These are phyloP conservation scores for Xylariales sp. DNA, from an alignment of 2,329 filamentous ascomycete genomes.

Conservation along the genomic window DNA sequence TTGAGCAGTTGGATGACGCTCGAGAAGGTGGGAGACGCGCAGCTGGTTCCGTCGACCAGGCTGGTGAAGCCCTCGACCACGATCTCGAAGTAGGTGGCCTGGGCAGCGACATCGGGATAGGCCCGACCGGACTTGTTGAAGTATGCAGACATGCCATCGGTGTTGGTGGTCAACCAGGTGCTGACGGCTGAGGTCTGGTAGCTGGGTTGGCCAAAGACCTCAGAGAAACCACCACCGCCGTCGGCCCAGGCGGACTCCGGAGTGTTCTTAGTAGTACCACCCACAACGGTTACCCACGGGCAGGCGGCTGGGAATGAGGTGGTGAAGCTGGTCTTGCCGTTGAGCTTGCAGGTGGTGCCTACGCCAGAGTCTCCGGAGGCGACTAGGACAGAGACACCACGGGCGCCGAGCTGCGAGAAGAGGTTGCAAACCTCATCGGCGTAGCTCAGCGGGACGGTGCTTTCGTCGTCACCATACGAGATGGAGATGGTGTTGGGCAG, in stretches of 20 bases:
- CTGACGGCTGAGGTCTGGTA: constrained; percentile 45
- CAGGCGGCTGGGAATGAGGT: constrained; percentile 52
- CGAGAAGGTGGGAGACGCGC: constrained; percentile 59
- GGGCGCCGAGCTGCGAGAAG: constrained; percentile 62
- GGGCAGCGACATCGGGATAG: constrained; percentile 58
- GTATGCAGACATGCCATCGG: constrained; percentile 37
- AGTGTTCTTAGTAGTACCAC: constrained; percentile 43
- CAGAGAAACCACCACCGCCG: constrained; percentile 49
- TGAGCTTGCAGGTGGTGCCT: constrained; percentile 30
- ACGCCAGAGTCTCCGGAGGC: constrained; percentile 36
- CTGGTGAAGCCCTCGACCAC: constrained; percentile 21
- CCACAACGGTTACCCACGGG: constrained; percentile 55
- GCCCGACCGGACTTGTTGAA: constrained; percentile 48
- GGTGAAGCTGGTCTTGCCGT: constrained; percentile 33
- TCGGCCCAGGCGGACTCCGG: constrained; percentile 52
- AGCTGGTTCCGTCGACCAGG: constrained; percentile 37
- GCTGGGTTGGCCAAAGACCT: constrained; percentile 36
- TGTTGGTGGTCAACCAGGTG: constrained; percentile 31
- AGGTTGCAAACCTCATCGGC: constrained; percentile 57
- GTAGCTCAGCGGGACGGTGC: constrained; percentile 58
- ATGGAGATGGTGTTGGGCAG: constrained; percentile 62
- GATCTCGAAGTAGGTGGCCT: constrained; percentile 31
- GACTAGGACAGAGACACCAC: constrained; percentile 44
- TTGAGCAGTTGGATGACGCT: constrained; percentile 64
- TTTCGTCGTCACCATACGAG: constrained; percentile 65